phyloP scores from a whole-genome alignment of 148 eudicot species.

The Limonium bicolor region DNA sequence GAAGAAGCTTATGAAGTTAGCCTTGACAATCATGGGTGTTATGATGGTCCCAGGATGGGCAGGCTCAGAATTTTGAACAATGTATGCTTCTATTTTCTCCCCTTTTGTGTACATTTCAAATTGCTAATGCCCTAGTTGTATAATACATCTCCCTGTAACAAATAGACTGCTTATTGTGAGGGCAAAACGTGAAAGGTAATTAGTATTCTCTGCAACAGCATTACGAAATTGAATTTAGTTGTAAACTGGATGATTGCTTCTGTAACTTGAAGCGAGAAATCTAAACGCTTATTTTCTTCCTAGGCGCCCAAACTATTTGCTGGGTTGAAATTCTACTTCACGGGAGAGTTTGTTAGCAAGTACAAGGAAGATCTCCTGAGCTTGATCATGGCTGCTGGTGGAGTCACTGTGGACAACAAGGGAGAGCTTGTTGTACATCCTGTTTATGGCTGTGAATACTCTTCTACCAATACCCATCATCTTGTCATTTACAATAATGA shows the following conservation, averaged over 20 bases:
- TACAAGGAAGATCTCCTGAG: slow-evolving; percentile 45
- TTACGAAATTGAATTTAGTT: background rate
- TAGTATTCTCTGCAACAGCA: no score
- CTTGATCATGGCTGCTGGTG: slow-evolving; percentile 62
- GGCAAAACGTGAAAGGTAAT: no score
- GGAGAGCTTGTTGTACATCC: slow-evolving; percentile 17
- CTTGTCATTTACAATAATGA: slow-evolving; percentile 48
- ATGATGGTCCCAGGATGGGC: slow-evolving; percentile 67
- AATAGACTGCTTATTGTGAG: no score
- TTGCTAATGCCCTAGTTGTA: no score
- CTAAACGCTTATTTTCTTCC: no score
- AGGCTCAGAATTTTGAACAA: slow-evolving; percentile 37
- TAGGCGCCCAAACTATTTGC: slow-evolving; percentile 72
- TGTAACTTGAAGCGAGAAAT: no score
- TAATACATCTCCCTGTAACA: no score
- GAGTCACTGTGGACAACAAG: slow-evolving; percentile 27
- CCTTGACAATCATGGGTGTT: slow-evolving; percentile 68
- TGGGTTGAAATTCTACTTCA: slow-evolving; percentile 39
- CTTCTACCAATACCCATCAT: slow-evolving; percentile 1
- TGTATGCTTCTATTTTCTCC: slow-evolving; percentile 42
- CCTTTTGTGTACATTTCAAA: no score
- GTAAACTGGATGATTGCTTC: background rate
- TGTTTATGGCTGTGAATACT: background rate
- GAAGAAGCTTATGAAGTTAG: slow-evolving; percentile 72
- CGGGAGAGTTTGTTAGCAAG: slow-evolving; percentile 41